These are phyloP conservation scores for Acacia melanoxylon DNA, from an alignment of 306 rosid genomes.

Conservation along the genomic window DNA sequence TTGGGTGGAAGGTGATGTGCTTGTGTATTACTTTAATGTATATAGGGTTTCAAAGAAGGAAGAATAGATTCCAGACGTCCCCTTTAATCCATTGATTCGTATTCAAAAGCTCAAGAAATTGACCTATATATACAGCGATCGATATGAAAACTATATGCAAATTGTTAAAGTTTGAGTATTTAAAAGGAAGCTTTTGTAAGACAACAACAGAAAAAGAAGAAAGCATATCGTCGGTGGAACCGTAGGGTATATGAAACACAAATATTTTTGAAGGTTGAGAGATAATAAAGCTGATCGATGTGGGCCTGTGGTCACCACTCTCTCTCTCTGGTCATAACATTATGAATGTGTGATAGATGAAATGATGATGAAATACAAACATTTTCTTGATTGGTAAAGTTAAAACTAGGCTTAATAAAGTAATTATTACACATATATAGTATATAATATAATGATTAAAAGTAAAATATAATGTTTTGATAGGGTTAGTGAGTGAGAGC, in stretches of 20 bases:
- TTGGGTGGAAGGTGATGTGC: constrained; percentile 26
- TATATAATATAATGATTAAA: no score
- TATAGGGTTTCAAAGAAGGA: constrained; percentile 22
- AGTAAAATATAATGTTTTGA: not conserved
- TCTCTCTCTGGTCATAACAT: not conserved
- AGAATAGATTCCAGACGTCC: constrained; percentile 33
- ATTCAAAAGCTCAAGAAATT: not conserved
- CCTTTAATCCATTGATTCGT: constrained; percentile 13
- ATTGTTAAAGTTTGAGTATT: not conserved
- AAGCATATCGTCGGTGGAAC: constrained; percentile 7
- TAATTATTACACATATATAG: not conserved
- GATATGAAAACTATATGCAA: not conserved
- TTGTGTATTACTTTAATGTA: constrained; percentile 13
- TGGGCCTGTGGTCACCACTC: not conserved
- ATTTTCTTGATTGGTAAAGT: no score
- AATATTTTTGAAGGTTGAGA: not conserved
- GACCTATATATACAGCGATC: not conserved
- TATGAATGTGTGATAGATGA: not conserved
- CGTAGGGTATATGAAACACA: not conserved
- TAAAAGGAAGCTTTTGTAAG: not conserved
- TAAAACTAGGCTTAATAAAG: not conserved
- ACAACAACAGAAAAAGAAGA: not conserved
- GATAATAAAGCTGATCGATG: not conserved
- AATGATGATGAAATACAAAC: not conserved
- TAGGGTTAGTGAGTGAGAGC: not conserved